Evolutionary conservation across 495 filamentous ascomycete genomes (phyloP).

Genomic region (Penicillium subrubescens): DNA sequence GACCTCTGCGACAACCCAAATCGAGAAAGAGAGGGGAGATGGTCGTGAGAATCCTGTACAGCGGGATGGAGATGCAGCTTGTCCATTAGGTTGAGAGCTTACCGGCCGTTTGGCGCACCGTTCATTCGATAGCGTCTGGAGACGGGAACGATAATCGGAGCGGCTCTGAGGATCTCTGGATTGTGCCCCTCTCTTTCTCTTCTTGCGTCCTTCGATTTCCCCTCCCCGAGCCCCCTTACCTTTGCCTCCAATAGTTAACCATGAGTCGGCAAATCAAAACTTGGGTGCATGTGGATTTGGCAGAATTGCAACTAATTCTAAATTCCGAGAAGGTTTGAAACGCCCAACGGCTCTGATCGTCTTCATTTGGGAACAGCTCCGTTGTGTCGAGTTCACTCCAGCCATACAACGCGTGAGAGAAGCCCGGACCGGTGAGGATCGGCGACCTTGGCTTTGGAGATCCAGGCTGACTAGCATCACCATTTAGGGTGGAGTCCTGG

Average conservation of each 20-base stretch:
- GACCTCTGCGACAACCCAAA: not conserved
- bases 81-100: not conserved
- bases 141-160: not conserved
- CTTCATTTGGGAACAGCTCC: constrained; percentile 16
- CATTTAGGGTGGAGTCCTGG: not conserved
- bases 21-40: not conserved
- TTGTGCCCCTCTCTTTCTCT: too few species aligned
- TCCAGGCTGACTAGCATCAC: constrained; percentile 8
- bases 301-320: not conserved
- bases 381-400: constrained; percentile 9
- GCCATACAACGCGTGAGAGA: constrained; percentile 15
- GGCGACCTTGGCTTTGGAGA: constrained; percentile 20
- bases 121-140: not conserved
- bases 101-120: not conserved
- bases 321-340: constrained; percentile 23
- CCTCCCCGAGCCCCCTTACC: not conserved
- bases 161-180: not conserved
- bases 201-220: not conserved
- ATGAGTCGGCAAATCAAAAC: not conserved
- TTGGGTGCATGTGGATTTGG: not conserved
- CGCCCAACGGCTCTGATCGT: constrained; percentile 20
- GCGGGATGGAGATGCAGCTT: not conserved
- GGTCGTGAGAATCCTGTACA: not conserved
- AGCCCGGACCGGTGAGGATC: constrained; percentile 21
- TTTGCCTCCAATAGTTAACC: not conserved